Percentiles rank a stretch among this genome's conserved stretches.
Evolutionary conservation across 805 yeast genomes (phyloP).

Genomic region (Wickerhamiella azyma): DNA sequence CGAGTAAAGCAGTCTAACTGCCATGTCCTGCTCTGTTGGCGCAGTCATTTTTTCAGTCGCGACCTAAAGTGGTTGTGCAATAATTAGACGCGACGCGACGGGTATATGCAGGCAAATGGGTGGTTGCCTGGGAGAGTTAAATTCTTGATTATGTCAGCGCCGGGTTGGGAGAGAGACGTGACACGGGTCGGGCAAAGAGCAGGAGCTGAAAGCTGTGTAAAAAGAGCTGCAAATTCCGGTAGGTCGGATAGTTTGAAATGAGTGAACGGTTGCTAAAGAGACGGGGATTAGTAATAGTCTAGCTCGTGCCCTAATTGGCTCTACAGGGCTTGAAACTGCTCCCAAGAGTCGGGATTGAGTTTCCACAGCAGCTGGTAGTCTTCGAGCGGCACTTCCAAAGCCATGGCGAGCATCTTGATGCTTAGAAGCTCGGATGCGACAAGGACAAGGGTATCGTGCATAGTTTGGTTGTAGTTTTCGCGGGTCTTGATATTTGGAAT

Average conservation of each 20-base stretch:
- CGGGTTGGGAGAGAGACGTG: background rate
- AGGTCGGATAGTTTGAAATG: too few relatives aligned
- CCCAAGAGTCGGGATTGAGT: background rate
- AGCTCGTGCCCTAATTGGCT: background rate
- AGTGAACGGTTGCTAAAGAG: background rate
- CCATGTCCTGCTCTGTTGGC: conserved; percentile 7
- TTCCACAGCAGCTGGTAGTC: background rate
- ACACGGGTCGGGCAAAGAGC: too few relatives aligned
- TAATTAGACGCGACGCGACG: background rate
- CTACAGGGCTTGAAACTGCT: background rate
- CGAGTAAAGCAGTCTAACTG: conserved; percentile 29
- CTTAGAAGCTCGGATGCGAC: background rate
- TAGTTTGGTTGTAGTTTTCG: background rate
- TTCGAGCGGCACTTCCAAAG: background rate
- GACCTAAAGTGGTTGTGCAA: too few relatives aligned
- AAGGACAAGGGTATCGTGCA: background rate
- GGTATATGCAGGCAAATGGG: background rate
- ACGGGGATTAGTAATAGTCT: background rate
- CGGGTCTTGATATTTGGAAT: background rate
- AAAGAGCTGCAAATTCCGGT: too few relatives aligned
- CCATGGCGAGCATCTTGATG: background rate
- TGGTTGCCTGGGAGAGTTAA: background rate
- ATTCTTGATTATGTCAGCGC: background rate
- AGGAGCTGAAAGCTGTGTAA: background rate
- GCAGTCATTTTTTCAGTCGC: background rate